Evolutionary conservation across 139 green algal species (phyloP), one percentile per base, ranked within the genome.

Genomic region (Chlamydomonas incerta): DNA sequence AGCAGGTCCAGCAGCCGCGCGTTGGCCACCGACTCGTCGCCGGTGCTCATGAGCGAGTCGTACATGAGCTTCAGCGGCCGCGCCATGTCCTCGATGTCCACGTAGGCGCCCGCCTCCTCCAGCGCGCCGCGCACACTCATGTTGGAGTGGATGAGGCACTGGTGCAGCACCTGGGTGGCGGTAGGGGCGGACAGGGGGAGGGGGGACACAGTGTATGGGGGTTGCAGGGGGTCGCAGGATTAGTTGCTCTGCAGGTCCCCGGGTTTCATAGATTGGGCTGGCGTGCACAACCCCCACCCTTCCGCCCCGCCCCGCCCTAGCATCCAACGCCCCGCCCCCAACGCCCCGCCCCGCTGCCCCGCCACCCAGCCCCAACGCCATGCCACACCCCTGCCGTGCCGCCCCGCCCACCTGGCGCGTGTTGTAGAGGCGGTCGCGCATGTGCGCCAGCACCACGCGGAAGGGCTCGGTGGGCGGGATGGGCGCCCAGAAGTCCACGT

Each of bases 1-100:
- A 99, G 90, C 65, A 98, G 82, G 90, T 99, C 97, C 83, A 98
- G 93, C 83, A 99, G 92, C 11, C 89, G 89, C 26, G 92, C 92
- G 73, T 99, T 96, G 9, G 97, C 97, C n/a, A 98, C 92, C 75
- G 90, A 90, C 60, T 94, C 92, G 80, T 96, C 95, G 8, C 93
- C 93, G 33, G 92, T 96, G 52, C 95, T 87, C 74, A 95, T 94
- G 69, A 99, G 93, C 18, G 88, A 95, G 66, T 94, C 74, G 91
- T 99, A 98, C 92, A 97, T 98, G 33, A 96, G 72, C 85, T 88
- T 71, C 20, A 96, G 77, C 2, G 87, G 88, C 67, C 95, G 90
- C 34, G 70, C 90, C 67, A 92, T 72, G 74, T 91, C 90, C 55
- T 90, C 74, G 17, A 89, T 60, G 62, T 92, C 55, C 41, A 88